Conservation (phyloP, 495 filamentous ascomycete genomes). For the Parathielavia appendiculata region DNA sequence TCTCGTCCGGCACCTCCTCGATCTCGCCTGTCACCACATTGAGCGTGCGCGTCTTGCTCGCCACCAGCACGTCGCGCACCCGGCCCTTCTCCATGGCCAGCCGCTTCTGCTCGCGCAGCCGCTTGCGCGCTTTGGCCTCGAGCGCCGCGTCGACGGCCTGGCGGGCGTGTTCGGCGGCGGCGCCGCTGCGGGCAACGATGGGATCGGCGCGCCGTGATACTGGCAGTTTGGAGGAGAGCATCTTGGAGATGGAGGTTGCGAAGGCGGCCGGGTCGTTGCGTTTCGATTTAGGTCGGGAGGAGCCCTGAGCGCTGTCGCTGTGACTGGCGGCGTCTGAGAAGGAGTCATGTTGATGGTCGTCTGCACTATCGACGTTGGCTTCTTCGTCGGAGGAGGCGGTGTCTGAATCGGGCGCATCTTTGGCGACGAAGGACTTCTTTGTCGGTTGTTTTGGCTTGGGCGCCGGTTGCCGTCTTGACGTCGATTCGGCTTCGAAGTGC, state of each 20-base stretch:
- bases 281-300: conserved; percentile 50
- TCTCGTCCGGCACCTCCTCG: conserved; percentile 33
- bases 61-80: conserved; percentile 71
- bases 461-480: conserved; percentile 16
- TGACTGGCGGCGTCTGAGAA: conserved; percentile 37
- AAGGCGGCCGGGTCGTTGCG: conserved; percentile 89
- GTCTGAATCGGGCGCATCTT: conserved; percentile 35
- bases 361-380: conserved; percentile 23
- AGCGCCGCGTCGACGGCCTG: conserved; percentile 68
- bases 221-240: conserved; percentile 80
- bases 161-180: conserved; percentile 59
- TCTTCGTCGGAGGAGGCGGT: conserved; percentile 31
- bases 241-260: conserved; percentile 84
- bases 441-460: conserved; percentile 14
- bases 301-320: conserved; percentile 35
- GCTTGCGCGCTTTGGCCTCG: conserved; percentile 70
- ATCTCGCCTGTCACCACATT: conserved; percentile 42
- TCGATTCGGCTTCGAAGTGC: conserved; percentile 25
- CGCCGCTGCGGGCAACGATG: conserved; percentile 72
- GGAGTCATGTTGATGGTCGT: conserved; percentile 30
- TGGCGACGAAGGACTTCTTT: conserved; percentile 27
- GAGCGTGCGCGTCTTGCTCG: conserved; percentile 37
- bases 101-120: conserved; percentile 76
- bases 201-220: conserved; percentile 76
- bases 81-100: conserved; percentile 79